phyloP scores from a whole-genome alignment of 2,329 filamentous ascomycete species.

The Corynespora cassiicola region DNA sequence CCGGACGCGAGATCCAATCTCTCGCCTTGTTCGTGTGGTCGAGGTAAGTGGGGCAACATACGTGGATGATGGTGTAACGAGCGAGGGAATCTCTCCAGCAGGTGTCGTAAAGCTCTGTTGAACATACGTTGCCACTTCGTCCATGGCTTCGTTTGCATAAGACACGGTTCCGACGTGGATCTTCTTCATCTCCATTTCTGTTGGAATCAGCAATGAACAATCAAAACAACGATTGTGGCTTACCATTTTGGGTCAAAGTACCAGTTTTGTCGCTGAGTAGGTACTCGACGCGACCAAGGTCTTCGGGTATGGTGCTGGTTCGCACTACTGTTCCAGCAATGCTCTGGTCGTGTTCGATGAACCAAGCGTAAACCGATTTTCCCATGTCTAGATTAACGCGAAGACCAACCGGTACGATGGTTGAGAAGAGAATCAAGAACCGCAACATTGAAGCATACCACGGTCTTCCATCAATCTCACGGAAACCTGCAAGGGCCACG shows the following conservation, averaged over 20 bases:
- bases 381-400: constrained; percentile 97
- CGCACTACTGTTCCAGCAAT: constrained; percentile 93
- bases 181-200: constrained; percentile 97
- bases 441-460: constrained; percentile 99
- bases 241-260: constrained; percentile 90
- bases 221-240: constrained; percentile 23
- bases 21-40: constrained; percentile 83
- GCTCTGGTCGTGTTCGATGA: constrained; percentile 88
- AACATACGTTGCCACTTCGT: constrained; percentile 88
- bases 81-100: constrained; percentile 37
- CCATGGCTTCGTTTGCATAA: constrained; percentile 98
- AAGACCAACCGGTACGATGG: constrained; percentile 95
- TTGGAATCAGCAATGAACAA: constrained; percentile 19
- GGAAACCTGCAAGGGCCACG: constrained; percentile 85
- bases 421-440: constrained; percentile 98
- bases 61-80: constrained; percentile 79
- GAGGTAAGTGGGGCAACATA: constrained; percentile 66
- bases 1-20: constrained; percentile 91
- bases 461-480: constrained; percentile 65
- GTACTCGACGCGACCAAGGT: constrained; percentile 94
- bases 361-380: constrained; percentile 93
- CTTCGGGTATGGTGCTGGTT: constrained; percentile 97
- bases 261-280: constrained; percentile 96
- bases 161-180: constrained; percentile 98
- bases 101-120: constrained; percentile 75